A percentile compares a stretch with the other conserved stretches of the same genome.
These are phyloP conservation scores for Neodidymelliopsis sp. DNA, from an alignment of 2,329 filamentous ascomycete genomes.

Conservation along the genomic window DNA sequence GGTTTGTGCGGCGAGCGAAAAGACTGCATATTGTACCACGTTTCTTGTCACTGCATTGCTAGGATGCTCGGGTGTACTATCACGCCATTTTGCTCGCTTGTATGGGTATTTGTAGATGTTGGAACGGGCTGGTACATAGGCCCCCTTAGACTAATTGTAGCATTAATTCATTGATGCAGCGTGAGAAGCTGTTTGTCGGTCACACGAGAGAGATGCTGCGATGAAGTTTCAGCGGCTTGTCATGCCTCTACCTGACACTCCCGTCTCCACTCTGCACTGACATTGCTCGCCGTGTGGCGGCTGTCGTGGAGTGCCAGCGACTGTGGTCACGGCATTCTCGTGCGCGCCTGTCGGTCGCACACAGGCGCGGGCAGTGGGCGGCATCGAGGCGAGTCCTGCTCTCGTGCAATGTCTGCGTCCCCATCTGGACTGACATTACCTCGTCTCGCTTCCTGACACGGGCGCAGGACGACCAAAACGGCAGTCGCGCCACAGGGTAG, in stretches of 20 bases:
- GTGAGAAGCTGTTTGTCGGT: not conserved
- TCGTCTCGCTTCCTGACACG: slow-evolving; percentile 20
- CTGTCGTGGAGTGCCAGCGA: slow-evolving; percentile 36
- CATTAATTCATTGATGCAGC: slow-evolving; percentile 13
- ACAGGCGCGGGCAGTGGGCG: slow-evolving; percentile 9
- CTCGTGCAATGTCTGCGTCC: slow-evolving; percentile 17
- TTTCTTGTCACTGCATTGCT: slow-evolving; percentile 39
- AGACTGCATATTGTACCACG: slow-evolving; percentile 41
- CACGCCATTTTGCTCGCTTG: slow-evolving; percentile 11
- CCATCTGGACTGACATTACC: slow-evolving; percentile 20
- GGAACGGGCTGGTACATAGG: slow-evolving; percentile 13
- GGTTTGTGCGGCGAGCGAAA: slow-evolving; percentile 30
- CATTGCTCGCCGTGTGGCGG: slow-evolving; percentile 21
- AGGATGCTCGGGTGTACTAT: slow-evolving; percentile 21
- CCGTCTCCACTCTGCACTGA: slow-evolving; percentile 15
- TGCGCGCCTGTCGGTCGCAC: slow-evolving; percentile 13
- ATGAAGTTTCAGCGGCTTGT: slow-evolving; percentile 6
- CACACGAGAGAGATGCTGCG: not conserved
- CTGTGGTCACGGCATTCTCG: slow-evolving; percentile 19
- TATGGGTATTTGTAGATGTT: slow-evolving; percentile 19
- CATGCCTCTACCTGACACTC: slow-evolving; percentile 15
- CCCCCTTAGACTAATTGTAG: slow-evolving; percentile 19
- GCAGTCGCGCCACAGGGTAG: slow-evolving; percentile 23
- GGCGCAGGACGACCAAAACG: slow-evolving; percentile 30
- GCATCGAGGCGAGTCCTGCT: slow-evolving; percentile 4